Conservation (phyloP, 345 rosid genomes). For the Hibiscus syriacus region DNA sequence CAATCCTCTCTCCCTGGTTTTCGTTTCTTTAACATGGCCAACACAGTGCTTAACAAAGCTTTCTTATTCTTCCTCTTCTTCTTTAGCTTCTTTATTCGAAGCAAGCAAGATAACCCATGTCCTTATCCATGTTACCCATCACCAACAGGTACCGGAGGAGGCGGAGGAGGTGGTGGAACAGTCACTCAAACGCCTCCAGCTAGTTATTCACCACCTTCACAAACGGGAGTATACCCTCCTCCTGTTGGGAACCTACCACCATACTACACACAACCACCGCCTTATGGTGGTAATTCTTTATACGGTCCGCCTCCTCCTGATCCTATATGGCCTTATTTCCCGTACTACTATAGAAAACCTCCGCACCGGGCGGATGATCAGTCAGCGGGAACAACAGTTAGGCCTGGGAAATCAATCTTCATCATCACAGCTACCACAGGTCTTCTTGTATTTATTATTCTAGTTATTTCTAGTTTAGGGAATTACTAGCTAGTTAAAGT, state of each 20-base stretch:
- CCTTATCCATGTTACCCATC: constrained; percentile 86
- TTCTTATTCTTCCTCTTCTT: constrained; percentile 17
- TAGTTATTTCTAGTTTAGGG: not conserved
- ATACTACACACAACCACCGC: constrained; percentile 41
- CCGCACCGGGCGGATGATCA: constrained; percentile 48
- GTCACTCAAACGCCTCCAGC: constrained; percentile 24
- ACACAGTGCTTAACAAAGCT: constrained; percentile 6
- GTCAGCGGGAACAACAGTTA: constrained; percentile 13
- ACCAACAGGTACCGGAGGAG: constrained; percentile 45
- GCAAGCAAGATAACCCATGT: constrained; percentile 51
- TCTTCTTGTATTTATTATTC: constrained; percentile 15
- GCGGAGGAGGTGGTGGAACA: constrained; percentile 13
- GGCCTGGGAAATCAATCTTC: constrained; percentile 12
- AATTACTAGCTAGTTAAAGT: not conserved
- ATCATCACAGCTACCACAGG: not conserved
- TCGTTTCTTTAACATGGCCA: constrained; percentile 25
- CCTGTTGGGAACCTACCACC: constrained; percentile 48
- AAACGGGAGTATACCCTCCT: constrained; percentile 27
- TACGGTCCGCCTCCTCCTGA: constrained; percentile 67
- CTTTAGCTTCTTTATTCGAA: constrained; percentile 14
- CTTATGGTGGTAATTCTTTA: constrained; percentile 11
- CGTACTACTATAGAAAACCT: constrained; percentile 60
- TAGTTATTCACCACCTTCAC: constrained; percentile 29
- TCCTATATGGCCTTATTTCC: constrained; percentile 76
- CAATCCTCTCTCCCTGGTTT: not conserved